Percentiles rank a stretch among this genome's conserved stretches.
Conservation (phyloP, 768 basidiomycete species). For the Neoboletus magnificus region DNA sequence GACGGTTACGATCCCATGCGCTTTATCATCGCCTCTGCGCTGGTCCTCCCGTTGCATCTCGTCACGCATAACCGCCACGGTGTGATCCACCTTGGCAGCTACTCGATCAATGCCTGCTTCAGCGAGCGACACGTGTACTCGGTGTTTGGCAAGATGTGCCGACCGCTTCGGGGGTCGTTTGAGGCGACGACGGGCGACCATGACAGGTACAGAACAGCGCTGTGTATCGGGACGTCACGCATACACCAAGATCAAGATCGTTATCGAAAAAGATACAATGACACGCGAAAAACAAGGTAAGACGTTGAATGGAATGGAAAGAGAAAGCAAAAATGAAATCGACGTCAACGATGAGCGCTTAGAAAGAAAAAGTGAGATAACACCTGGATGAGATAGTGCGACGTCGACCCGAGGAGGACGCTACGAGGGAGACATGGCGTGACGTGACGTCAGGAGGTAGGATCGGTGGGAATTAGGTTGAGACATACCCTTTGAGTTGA, state of each 20-base stretch:
- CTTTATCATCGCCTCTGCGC: constrained; percentile 15
- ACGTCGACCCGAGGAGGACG: constrained; percentile 91
- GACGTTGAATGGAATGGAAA: not conserved
- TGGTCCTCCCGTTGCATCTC: constrained; percentile 71
- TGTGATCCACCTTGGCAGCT: constrained; percentile 79
- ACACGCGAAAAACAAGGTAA: not conserved
- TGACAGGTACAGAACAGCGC: constrained; percentile 94
- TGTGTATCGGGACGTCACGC: constrained; percentile 27
- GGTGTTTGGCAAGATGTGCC: constrained; percentile 78
- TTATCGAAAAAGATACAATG: not conserved
- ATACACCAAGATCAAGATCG: not conserved
- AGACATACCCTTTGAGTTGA: constrained; percentile 77
- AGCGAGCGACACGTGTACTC: constrained; percentile 80
- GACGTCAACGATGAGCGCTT: not conserved
- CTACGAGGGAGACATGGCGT: constrained; percentile 35
- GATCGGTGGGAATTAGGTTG: too few species aligned
- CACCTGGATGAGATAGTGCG: constrained; percentile 88
- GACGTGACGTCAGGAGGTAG: not conserved
- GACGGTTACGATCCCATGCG: constrained; percentile 19
- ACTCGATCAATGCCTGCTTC: constrained; percentile 85
- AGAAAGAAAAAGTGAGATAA: constrained; percentile 11
- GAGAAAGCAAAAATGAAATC: not conserved
- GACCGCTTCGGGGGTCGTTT: constrained; percentile 80
- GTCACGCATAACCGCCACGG: constrained; percentile 77
- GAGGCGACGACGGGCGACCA: constrained; percentile 91